A percentile compares a stretch with the other conserved stretches of the same genome.
Evolutionary conservation across 2,329 filamentous ascomycete genomes (phyloP).

Genomic region (Byssoonygena ceratinophila): DNA sequence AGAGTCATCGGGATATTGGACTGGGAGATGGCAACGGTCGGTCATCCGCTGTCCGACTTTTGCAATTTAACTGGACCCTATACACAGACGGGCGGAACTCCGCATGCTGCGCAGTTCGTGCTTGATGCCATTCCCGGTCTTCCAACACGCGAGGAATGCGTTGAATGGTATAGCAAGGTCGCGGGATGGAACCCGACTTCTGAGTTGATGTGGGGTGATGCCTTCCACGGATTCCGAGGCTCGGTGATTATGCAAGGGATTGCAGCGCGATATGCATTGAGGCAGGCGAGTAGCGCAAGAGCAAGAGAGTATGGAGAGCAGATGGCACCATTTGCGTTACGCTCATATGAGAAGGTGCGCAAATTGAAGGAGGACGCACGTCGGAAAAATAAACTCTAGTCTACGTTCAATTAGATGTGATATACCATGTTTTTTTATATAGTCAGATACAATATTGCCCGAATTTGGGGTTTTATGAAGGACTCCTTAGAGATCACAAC

Average conservation of each 20-base stretch:
- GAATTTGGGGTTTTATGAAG: too few relatives aligned
- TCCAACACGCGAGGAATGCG: slow-evolving; percentile 47
- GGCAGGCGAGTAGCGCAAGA: slow-evolving; percentile 81
- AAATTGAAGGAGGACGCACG: slow-evolving; percentile 34
- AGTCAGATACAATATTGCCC: not conserved
- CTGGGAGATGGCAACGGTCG: slow-evolving; percentile 97
- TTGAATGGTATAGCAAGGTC: slow-evolving; percentile 56
- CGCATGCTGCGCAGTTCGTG: slow-evolving; percentile 44
- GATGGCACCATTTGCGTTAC: slow-evolving; percentile 61
- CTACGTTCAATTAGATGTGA: slow-evolving; percentile 13
- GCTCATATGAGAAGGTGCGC: slow-evolving; percentile 65
- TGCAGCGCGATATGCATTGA: slow-evolving; percentile 68
- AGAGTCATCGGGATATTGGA: slow-evolving; percentile 87
- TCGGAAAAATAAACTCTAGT: slow-evolving; percentile 38
- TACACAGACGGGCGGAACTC: slow-evolving; percentile 28
- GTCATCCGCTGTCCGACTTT: slow-evolving; percentile 87
- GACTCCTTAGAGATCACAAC: too few relatives aligned
- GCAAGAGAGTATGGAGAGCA: slow-evolving; percentile 61
- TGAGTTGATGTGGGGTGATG: slow-evolving; percentile 52
- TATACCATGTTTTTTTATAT: not conserved
- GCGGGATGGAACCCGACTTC: slow-evolving; percentile 60
- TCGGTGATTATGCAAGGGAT: slow-evolving; percentile 75
- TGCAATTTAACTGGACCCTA: slow-evolving; percentile 56
- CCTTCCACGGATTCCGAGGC: slow-evolving; percentile 51
- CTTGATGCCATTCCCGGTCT: slow-evolving; percentile 56